These are phyloP conservation scores for Penicillium roqueforti DNA, from an alignment of 495 filamentous ascomycete species.

Conservation along the genomic window DNA sequence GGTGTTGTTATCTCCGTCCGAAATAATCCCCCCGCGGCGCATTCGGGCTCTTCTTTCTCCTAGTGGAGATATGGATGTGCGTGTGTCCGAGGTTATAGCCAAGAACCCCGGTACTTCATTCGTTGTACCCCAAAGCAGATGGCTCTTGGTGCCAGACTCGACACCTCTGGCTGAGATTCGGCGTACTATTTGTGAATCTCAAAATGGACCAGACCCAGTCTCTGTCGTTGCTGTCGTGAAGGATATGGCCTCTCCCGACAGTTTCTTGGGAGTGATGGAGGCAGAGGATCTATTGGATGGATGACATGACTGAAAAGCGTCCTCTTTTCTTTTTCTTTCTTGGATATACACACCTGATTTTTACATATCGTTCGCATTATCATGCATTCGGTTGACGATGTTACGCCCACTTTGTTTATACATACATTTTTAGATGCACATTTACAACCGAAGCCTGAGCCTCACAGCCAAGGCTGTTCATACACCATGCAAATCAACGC, in stretches of 20 bases:
- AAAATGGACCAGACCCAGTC: slow-evolving; percentile 11
- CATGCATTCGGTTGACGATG: slow-evolving; percentile 17
- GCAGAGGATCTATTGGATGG: slow-evolving; percentile 33
- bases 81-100: slow-evolving; percentile 21
- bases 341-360: slow-evolving; percentile 8
- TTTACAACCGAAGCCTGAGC: not conserved
- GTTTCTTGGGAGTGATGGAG: slow-evolving; percentile 35
- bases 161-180: slow-evolving; percentile 33
- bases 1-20: slow-evolving; percentile 34
- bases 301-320: slow-evolving; percentile 5
- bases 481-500: slow-evolving; percentile 6
- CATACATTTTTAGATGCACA: slow-evolving; percentile 4
- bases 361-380: slow-evolving; percentile 12
- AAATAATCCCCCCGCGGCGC: slow-evolving; percentile 36
- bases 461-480: not conserved
- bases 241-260: slow-evolving; percentile 19
- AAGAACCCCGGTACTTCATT: slow-evolving; percentile 19
- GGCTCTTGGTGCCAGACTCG: slow-evolving; percentile 32
- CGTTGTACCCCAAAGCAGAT: slow-evolving; percentile 25
- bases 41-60: slow-evolving; percentile 34
- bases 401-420: slow-evolving; percentile 13
- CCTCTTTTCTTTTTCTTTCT: slow-evolving; percentile 3
- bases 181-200: slow-evolving; percentile 21
- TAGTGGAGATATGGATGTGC: slow-evolving; percentile 32
- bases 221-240: slow-evolving; percentile 34